Percentiles rank a stretch among this genome's conserved stretches.
phyloP scores from a whole-genome alignment of 345 rosid species.

The Bruguiera sexangula region DNA sequence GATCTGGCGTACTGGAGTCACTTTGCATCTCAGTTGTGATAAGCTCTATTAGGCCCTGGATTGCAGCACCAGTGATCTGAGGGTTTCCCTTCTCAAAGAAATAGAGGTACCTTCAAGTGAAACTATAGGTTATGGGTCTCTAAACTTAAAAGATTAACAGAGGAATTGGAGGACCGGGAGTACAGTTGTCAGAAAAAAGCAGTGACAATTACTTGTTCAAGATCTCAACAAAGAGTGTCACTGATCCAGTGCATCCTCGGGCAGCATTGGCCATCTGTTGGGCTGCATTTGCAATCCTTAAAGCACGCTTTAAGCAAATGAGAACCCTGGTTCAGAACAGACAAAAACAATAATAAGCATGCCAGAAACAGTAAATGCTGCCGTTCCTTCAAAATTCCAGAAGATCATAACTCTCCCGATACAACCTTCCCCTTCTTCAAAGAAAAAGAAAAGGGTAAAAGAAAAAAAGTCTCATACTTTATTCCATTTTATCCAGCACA shows the following conservation, averaged over 20 bases:
- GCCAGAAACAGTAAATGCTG: neutral
- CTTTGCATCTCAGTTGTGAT: constrained; percentile 72
- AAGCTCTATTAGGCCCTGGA: constrained; percentile 76
- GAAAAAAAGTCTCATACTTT: neutral
- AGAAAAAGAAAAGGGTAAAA: neutral
- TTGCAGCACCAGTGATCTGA: constrained; percentile 62
- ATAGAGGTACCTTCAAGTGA: constrained; percentile 65
- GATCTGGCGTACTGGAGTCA: constrained; percentile 56
- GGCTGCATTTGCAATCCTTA: constrained; percentile 93
- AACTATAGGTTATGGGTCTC: constrained; percentile 1
- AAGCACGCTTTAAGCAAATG: constrained; percentile 86
- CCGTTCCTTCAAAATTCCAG: neutral
- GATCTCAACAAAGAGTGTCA: constrained; percentile 81
- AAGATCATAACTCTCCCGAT: no score
- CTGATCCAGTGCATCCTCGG: constrained; percentile 79
- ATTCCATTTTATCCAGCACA: no score
- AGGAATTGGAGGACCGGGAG: neutral
- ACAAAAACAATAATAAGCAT: neutral
- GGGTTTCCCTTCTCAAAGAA: constrained; percentile 89
- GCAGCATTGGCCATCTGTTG: constrained; percentile 79
- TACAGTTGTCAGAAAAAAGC: neutral
- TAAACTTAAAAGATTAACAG: constrained; percentile 1
- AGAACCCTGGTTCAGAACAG: constrained; percentile 54
- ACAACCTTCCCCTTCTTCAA: neutral
- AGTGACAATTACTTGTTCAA: constrained; percentile 67